Base-by-base conservation (phyloP, 1,139 yeast genomes). In the Debaryomyces sp. region DNA sequence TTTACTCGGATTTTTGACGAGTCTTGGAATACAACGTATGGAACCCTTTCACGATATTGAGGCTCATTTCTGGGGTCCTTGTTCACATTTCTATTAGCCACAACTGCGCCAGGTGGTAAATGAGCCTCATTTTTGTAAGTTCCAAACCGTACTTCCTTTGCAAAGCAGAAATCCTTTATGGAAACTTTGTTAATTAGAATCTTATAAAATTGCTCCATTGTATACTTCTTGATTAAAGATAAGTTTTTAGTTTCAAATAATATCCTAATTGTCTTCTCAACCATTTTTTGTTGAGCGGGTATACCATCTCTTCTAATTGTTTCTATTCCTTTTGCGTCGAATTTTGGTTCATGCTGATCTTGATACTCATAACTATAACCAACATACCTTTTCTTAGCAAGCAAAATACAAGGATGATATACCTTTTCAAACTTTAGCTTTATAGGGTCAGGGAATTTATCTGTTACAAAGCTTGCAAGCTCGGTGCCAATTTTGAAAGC, bases 251-350 rank as follows among this genome's bases (percentile, higher is more conserved):
- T 82, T 22, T 86, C 87, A 63, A 94, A 94, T 5, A 94, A 67
- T 1, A 84, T 73, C 37, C 87, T 71, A 8, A 94, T 67, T 0
- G 88, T 70, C 52, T 81, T 81, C 53, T 89, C 96, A 23, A 89
- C 84, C 37, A 94, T 84, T 58, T 87, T 87, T 66, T 83, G 96
- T 56, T 89, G 96, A 0, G 96, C 96, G 0, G 96, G 96, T 15
- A 92, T 87, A 0, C 97, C 98, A 66, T 94, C 99, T 55, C 99
- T 73, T 52, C 99, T 67, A 0, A 94, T 88, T 0, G 98, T 94
- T 64, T 94, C 99, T 15, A 90, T 91, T 1, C 99, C 99, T 59
- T 94, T 94, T 2, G 99, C 97, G 70, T 94, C 98, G 64, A 94
- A 92, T 27, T 68, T 77, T 0, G 97, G 90, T 6, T 55, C 67